Conservation (phyloP, 73 alveolate species). For the Paramecium bursaria region DNA sequence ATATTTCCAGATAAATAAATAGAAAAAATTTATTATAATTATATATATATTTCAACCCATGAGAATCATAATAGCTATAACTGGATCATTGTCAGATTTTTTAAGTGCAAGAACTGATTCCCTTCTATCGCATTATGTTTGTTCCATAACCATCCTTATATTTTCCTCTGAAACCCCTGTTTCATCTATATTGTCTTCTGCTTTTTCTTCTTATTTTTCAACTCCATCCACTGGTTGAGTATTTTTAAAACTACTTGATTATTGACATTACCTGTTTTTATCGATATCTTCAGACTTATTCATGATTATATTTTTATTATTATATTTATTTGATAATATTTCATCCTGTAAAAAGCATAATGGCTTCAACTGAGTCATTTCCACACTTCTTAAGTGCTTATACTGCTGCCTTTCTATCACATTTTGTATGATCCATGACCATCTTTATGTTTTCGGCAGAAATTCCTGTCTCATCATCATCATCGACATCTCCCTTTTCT, state of each 20-base stretch:
- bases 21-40: no score
- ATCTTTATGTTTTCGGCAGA: conserved; percentile 92
- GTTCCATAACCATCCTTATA: conserved; percentile 95
- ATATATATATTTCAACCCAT: no score
- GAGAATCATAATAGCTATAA: conserved; percentile 80
- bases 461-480: conserved; percentile 90
- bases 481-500: conserved; percentile 89
- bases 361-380: conserved; percentile 96
- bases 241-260: no score
- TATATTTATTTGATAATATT: conserved; percentile 5
- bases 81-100: conserved; percentile 93
- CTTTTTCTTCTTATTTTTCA: conserved; percentile 78
- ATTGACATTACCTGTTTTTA: no score
- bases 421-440: conserved; percentile 93
- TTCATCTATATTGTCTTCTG: conserved; percentile 88
- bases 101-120: conserved; percentile 95
- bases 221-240: no score
- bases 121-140: conserved; percentile 89
- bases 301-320: no score
- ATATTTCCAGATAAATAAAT: no score
- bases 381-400: conserved; percentile 93
- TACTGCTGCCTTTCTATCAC: conserved; percentile 92
- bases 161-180: conserved; percentile 92
- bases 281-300: no score
- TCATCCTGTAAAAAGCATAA: conserved; percentile 60